Conservation (phyloP, 1,139 yeast genomes). For the Suhomyces choctaworum region DNA sequence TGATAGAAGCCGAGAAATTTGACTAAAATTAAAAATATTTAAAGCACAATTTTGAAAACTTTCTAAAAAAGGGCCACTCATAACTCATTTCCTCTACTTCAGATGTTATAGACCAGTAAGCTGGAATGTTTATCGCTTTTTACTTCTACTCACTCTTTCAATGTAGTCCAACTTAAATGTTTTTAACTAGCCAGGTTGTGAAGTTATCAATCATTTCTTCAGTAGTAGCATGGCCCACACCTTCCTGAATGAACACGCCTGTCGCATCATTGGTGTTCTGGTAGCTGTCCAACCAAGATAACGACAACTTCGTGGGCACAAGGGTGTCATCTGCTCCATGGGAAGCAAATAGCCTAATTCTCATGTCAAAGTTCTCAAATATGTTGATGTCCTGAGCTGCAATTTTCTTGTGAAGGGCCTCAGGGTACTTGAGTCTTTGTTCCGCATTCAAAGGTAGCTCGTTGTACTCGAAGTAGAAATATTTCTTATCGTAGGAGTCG, state of each 20-base stretch:
- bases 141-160: no score
- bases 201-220: slow-evolving; percentile 38
- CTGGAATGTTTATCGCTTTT: no score
- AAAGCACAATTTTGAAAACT: no score
- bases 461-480: slow-evolving; percentile 36
- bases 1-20: no score
- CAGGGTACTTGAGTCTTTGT: slow-evolving; percentile 35
- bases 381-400: slow-evolving; percentile 32
- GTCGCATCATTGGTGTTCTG: slow-evolving; percentile 28
- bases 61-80: no score
- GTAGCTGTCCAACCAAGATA: slow-evolving; percentile 37
- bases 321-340: slow-evolving; percentile 39
- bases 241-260: slow-evolving; percentile 31
- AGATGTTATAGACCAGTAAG: no score
- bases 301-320: slow-evolving; percentile 39
- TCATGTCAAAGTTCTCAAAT: slow-evolving; percentile 39
- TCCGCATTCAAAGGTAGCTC: slow-evolving; percentile 34
- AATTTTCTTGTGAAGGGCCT: slow-evolving; percentile 36
- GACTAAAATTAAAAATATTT: no score
- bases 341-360: slow-evolving; percentile 38
- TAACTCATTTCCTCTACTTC: no score
- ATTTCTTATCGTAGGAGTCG: slow-evolving; percentile 26
- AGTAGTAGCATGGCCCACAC: slow-evolving; percentile 38
- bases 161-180: slow-evolving; percentile 1
- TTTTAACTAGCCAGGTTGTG: slow-evolving; percentile 33